Conservation (phyloP, 805 yeast species). For the Candida tibetensis region DNA sequence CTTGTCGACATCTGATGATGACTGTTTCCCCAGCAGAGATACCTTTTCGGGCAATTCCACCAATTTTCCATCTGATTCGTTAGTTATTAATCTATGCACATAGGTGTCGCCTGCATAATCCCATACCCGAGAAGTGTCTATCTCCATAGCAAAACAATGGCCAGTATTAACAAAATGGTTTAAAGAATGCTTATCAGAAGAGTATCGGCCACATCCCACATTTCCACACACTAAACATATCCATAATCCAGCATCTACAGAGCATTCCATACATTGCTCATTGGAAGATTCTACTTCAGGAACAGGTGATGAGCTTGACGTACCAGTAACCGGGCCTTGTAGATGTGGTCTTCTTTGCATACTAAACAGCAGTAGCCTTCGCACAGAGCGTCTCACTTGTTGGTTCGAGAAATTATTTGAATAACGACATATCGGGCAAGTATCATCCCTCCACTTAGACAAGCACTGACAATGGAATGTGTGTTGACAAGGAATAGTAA, state of each 20-base stretch:
- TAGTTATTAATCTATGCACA: slow-evolving; percentile 81
- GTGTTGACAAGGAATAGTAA: slow-evolving; percentile 90
- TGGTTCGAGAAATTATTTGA: slow-evolving; percentile 48
- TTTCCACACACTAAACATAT: slow-evolving; percentile 87
- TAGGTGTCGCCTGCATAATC: slow-evolving; percentile 90
- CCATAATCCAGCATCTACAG: slow-evolving; percentile 67
- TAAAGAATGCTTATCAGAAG: slow-evolving; percentile 77
- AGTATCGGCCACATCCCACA: slow-evolving; percentile 87
- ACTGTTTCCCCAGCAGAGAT: slow-evolving; percentile 6
- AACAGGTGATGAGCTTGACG: background rate
- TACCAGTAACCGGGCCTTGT: background rate
- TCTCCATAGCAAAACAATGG: slow-evolving; percentile 91
- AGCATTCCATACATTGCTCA: slow-evolving; percentile 55
- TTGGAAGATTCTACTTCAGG: slow-evolving; percentile 1
- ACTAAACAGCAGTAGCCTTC: slow-evolving; percentile 32
- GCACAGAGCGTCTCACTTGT: slow-evolving; percentile 27
- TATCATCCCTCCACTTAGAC: slow-evolving; percentile 84
- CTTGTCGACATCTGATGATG: slow-evolving; percentile 22
- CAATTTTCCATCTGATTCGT: slow-evolving; percentile 83
- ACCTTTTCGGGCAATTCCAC: slow-evolving; percentile 62
- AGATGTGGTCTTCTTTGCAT: slow-evolving; percentile 8
- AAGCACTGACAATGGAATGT: slow-evolving; percentile 89
- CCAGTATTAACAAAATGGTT: slow-evolving; percentile 73
- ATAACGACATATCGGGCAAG: slow-evolving; percentile 88
- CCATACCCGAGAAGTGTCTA: slow-evolving; percentile 84